Evolutionary conservation across 768 basidiomycete genomes (phyloP).

Genomic region (Multifurca ochricompacta): DNA sequence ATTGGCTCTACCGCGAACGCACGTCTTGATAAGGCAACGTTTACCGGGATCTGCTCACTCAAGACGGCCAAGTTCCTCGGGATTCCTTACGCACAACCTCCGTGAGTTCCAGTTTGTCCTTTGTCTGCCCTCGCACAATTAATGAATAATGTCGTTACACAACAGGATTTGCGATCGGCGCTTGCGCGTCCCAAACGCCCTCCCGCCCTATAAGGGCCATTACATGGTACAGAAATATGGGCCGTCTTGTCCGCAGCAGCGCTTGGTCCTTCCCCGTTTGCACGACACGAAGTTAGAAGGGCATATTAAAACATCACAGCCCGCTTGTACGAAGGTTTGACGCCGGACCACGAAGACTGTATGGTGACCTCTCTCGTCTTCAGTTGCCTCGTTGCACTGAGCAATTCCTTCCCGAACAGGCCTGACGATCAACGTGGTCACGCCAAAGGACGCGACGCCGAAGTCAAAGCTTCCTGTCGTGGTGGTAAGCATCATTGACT

Average conservation of each 20-base stretch:
- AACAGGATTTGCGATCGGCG: neutral
- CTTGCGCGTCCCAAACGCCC: neutral
- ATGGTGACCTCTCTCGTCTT: neutral
- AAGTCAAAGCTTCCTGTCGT: constrained; percentile 17
- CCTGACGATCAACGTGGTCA: constrained; percentile 17
- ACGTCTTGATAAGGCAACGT: neutral
- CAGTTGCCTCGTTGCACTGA: neutral
- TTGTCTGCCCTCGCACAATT: neutral
- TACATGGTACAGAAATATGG: constrained; percentile 21
- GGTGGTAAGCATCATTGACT: constrained; percentile 9
- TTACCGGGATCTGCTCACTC: neutral
- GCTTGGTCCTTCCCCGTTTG: constrained; percentile 3
- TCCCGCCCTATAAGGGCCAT: constrained; percentile 16
- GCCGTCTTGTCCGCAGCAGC: constrained; percentile 25
- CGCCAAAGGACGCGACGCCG: neutral
- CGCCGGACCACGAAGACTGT: constrained; percentile 18
- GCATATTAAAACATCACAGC: constrained; percentile 1
- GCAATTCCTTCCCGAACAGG: constrained; percentile 1
- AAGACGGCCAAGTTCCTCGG: too few species aligned
- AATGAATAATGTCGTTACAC: neutral
- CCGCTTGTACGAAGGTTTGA: constrained; percentile 10
- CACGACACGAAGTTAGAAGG: neutral
- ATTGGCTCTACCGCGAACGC: neutral
- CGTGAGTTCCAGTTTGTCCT: neutral
- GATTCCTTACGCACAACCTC: neutral